phyloP scores from a whole-genome alignment of 306 rosid species.

The Ormosia semicastrata region DNA sequence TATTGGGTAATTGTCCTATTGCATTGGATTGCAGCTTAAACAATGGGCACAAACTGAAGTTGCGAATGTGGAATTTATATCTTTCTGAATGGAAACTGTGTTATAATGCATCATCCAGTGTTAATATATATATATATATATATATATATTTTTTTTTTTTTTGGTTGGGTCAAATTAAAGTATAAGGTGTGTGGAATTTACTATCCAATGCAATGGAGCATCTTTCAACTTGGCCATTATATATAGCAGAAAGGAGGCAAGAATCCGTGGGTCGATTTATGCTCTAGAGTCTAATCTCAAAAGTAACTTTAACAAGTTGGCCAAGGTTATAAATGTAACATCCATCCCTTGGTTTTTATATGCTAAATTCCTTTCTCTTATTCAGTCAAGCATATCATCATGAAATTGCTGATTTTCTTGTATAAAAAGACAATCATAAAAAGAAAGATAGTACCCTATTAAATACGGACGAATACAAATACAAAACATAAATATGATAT shows the following conservation, averaged over 20 bases:
- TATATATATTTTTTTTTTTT: no score
- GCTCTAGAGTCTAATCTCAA: neutral
- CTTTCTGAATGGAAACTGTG: neutral
- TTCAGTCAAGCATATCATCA: neutral
- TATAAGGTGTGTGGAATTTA: conserved; percentile 2
- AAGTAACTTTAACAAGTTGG: neutral
- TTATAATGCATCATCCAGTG: neutral
- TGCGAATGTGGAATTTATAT: neutral
- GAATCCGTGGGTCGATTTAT: conserved; percentile 1
- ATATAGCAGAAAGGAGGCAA: neutral
- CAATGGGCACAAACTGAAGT: neutral
- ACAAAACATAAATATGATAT: no score
- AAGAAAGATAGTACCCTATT: no score
- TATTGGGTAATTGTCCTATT: neutral
- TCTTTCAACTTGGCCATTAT: conserved; percentile 27
- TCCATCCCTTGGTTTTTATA: neutral
- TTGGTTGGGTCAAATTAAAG: conserved; percentile 3
- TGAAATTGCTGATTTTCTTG: neutral
- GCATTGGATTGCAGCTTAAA: neutral
- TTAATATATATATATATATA: neutral
- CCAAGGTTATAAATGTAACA: neutral
- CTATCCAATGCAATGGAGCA: neutral
- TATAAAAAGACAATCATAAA: neutral
- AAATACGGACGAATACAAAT: no score
- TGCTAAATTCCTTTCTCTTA: neutral